Conservation (phyloP, 129 eudicot species). For the Tagetes patula region DNA sequence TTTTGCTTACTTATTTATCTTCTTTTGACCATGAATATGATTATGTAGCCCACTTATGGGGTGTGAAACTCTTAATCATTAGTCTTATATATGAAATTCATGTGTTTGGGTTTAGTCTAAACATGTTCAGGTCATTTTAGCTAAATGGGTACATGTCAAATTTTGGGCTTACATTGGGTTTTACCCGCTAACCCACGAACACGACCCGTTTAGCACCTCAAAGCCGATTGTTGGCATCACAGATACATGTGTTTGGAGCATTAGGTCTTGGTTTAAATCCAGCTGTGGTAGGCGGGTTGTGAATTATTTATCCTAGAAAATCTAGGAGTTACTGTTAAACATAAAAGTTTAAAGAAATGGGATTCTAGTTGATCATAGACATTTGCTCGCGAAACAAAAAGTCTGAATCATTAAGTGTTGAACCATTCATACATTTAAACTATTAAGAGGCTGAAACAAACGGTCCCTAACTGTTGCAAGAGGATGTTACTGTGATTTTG, state of each 20-base stretch:
- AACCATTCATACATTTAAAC: too few relatives aligned
- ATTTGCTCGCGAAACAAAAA: too few relatives aligned
- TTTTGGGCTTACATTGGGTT: not conserved
- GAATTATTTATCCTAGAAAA: too few relatives aligned
- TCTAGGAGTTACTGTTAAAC: too few relatives aligned
- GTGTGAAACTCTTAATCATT: not conserved
- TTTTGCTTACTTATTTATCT: slow-evolving; percentile 10
- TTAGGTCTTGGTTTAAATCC: too few relatives aligned
- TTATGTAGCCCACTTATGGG: not conserved
- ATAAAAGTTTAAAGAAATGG: not conserved
- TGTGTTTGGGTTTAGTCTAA: not conserved
- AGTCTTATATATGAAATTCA: not conserved
- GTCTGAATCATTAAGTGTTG: too few relatives aligned
- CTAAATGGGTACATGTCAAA: not conserved
- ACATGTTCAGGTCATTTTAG: not conserved
- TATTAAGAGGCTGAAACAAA: too few relatives aligned
- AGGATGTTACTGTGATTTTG: not conserved
- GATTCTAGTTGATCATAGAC: slow-evolving; percentile 6
- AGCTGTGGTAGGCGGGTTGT: too few relatives aligned
- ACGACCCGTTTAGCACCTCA: not conserved
- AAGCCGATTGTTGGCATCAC: not conserved
- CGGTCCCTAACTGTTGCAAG: not conserved
- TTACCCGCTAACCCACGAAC: not conserved
- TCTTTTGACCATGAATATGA: slow-evolving; percentile 10
- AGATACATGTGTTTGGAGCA: too few relatives aligned